Base-by-base conservation (phyloP, 2,329 filamentous ascomycete species). In the Fusarium aywerte region DNA sequence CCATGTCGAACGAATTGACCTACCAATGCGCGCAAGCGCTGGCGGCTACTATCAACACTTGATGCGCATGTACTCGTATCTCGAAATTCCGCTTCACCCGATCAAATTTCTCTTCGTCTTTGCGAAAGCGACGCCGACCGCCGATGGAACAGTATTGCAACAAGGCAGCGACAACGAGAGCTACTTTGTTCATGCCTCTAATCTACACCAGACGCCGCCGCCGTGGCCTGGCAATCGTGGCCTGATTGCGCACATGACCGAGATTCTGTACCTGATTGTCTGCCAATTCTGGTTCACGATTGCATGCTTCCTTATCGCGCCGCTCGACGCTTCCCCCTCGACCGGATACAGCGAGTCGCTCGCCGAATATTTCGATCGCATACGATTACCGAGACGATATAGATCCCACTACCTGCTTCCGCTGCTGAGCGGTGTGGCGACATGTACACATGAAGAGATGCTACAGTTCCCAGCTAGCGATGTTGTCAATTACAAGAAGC, bases 31-130 rank as follows among this genome's bases (percentile, higher is more conserved):
- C 25, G 76, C 77, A 5, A 74, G 72, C 53, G 76, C 76, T 1
- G 75, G 72, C 9, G 78, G 80, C 20, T 89, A 85, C 73, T 88
- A 89, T 69, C 72, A 75, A 44, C 85, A 87, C 62, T 75, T 89
- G 47, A 81, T 80, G 63, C 77, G 79, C 25, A 84, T 89, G 82
- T 89, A 89, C 73, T 77, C 83, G 25, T 78, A 86, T 65, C 75
- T 89, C 5, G 80, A 78, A 3, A 77, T 89, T 13, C 75, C 76
- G 7, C 84, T 86, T 59, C 79, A 81, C 38, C 76, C 80, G 13
- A 80, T 85, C 53, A 79, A 78, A 16, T 88, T 88, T 66, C 74
- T 87, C 4, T 89, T 84, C 71, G 80, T 80, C 36, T 85, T 88
- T 58, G 79, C 83, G 12, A 78, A 74, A 49, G 67, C 73, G 16